Conservation (phyloP, 768 basidiomycete species). For the Myochromella boudieri region DNA sequence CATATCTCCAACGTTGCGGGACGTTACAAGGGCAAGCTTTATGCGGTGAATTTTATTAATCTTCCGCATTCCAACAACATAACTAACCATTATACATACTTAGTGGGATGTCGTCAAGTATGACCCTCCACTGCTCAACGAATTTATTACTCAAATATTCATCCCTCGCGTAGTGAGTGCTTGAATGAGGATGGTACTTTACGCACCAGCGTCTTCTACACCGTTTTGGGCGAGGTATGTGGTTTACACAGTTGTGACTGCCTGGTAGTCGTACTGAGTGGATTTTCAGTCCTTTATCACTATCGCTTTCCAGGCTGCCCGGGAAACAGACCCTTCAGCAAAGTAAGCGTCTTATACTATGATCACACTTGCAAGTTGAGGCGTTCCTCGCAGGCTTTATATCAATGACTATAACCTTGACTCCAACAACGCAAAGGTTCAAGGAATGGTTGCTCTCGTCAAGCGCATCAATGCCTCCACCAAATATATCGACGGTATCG, state of each 20-base stretch:
- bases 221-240: slow-evolving; percentile 43
- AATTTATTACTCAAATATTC: background rate
- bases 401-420: slow-evolving; percentile 51
- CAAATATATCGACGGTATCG: no score
- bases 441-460: slow-evolving; percentile 37
- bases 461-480: slow-evolving; percentile 35
- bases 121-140: slow-evolving; percentile 6
- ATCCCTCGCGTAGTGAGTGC: slow-evolving; percentile 40
- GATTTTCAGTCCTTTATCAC: slow-evolving; percentile 40
- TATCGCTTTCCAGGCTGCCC: slow-evolving; percentile 52
- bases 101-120: slow-evolving; percentile 47
- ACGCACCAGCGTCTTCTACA: slow-evolving; percentile 45
- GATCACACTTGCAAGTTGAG: background rate
- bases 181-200: slow-evolving; percentile 52
- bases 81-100: background rate
- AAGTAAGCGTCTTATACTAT: slow-evolving; percentile 28
- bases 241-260: background rate
- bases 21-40: slow-evolving; percentile 47
- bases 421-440: slow-evolving; percentile 46
- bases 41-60: slow-evolving; percentile 27
- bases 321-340: slow-evolving; percentile 48
- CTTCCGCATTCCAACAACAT: background rate
- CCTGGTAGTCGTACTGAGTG: background rate
- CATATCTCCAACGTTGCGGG: slow-evolving; percentile 46
- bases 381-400: slow-evolving; percentile 25